Percentiles rank a stretch among this genome's conserved stretches.
Evolutionary conservation across 805 yeast species (phyloP).

Genomic region (Candida orba): DNA sequence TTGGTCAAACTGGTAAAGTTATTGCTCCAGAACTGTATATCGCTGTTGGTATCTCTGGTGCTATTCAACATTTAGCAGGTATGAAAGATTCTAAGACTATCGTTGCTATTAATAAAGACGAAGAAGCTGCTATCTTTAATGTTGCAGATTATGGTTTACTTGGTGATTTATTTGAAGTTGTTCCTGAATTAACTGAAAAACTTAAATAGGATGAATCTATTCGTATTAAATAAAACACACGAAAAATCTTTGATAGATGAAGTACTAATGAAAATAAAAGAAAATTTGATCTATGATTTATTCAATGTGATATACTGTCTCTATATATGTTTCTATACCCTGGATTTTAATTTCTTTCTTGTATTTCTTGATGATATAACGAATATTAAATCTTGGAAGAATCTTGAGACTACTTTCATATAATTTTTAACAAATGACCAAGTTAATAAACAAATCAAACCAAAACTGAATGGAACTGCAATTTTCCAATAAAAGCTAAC

Average conservation of each 20-base stretch:
- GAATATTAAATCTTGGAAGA: neutral
- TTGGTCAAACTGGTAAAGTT: slow-evolving; percentile 97
- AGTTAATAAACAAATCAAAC: slow-evolving; percentile 29
- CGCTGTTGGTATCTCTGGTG: slow-evolving; percentile 94
- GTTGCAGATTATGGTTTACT: slow-evolving; percentile 86
- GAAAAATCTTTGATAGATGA: neutral
- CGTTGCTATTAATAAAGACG: slow-evolving; percentile 92
- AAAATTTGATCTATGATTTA: neutral
- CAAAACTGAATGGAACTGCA: slow-evolving; percentile 32
- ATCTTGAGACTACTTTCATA: slow-evolving; percentile 7
- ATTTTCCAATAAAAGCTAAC: slow-evolving; percentile 26
- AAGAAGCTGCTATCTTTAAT: slow-evolving; percentile 89
- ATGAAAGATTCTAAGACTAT: slow-evolving; percentile 94
- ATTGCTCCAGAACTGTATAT: slow-evolving; percentile 94
- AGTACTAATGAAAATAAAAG: slow-evolving; percentile 1
- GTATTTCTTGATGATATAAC: neutral
- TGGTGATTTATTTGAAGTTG: slow-evolving; percentile 77
- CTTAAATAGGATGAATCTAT: slow-evolving; percentile 23
- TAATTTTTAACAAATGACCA: slow-evolving; percentile 20
- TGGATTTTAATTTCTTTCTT: neutral
- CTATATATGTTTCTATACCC: neutral
- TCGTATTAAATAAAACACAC: neutral
- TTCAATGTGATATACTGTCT: neutral
- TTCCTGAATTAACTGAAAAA: slow-evolving; percentile 87
- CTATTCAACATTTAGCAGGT: slow-evolving; percentile 97